phyloP scores from a whole-genome alignment of 2,329 filamentous ascomycete genomes.

The Botrytis byssoidea region DNA sequence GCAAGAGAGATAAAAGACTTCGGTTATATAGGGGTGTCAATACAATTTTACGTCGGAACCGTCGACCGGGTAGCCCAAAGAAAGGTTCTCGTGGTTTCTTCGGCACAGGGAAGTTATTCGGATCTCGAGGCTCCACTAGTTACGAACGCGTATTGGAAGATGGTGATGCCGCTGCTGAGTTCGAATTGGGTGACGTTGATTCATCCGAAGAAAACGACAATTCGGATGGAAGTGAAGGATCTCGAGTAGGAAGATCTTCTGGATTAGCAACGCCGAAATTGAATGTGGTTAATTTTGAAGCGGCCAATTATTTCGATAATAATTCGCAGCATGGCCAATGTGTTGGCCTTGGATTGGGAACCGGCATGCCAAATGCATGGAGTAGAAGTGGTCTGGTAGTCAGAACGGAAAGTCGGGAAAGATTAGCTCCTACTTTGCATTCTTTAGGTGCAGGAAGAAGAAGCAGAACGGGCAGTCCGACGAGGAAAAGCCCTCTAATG shows the following conservation, averaged over 20 bases:
- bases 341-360: constrained; percentile 31
- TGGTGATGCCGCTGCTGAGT: constrained; percentile 64
- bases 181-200: constrained; percentile 71
- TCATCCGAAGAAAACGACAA: constrained; percentile 60
- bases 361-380: constrained; percentile 43
- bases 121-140: constrained; percentile 49
- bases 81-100: constrained; percentile 50
- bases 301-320: constrained; percentile 34
- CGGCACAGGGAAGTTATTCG: constrained; percentile 63
- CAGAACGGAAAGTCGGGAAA: constrained; percentile 82
- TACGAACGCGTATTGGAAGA: constrained; percentile 89
- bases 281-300: constrained; percentile 52
- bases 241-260: constrained; percentile 57
- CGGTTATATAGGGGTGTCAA: constrained; percentile 57
- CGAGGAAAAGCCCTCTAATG: constrained; percentile 58
- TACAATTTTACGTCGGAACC: constrained; percentile 44
- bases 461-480: constrained; percentile 46
- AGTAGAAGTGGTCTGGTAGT: constrained; percentile 73
- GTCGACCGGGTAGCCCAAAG: constrained; percentile 48
- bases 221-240: constrained; percentile 60
- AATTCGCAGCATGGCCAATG: constrained; percentile 27
- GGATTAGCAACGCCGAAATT: constrained; percentile 67
- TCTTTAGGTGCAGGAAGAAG: constrained; percentile 55
- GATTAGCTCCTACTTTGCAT: constrained; percentile 57
- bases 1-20: constrained; percentile 73